These are phyloP conservation scores for Pistacia integerrima DNA, from an alignment of 345 rosid genomes.

Conservation along the genomic window DNA sequence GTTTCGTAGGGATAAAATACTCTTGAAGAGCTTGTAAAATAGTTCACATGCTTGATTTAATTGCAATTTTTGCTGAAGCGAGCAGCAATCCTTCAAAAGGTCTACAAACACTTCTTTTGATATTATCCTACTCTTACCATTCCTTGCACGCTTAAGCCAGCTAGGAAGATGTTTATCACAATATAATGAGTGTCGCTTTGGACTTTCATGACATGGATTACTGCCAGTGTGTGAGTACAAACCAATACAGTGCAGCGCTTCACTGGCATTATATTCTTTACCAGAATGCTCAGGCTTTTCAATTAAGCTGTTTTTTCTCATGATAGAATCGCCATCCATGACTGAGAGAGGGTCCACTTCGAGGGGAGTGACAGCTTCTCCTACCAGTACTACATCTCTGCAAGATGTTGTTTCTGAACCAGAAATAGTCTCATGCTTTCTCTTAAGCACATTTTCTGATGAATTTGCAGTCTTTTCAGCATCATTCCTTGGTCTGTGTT, in stretches of 20 bases:
- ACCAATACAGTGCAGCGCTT: slow-evolving; percentile 56
- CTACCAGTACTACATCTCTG: slow-evolving; percentile 50
- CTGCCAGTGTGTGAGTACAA: slow-evolving; percentile 46
- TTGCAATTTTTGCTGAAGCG: slow-evolving; percentile 63
- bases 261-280: slow-evolving; percentile 41
- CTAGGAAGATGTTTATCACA: slow-evolving; percentile 95
- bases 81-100: slow-evolving; percentile 62
- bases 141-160: slow-evolving; percentile 99
- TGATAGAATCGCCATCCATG: slow-evolving; percentile 37
- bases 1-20: slow-evolving; percentile 85
- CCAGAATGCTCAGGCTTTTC: slow-evolving; percentile 50
- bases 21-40: slow-evolving; percentile 91
- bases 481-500: slow-evolving; percentile 72
- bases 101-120: slow-evolving; percentile 89
- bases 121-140: slow-evolving; percentile 94
- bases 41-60: slow-evolving; percentile 96
- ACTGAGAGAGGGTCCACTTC: slow-evolving; percentile 47
- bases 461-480: slow-evolving; percentile 25
- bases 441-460: slow-evolving; percentile 42
- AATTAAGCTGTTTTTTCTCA: slow-evolving; percentile 33
- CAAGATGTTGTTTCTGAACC: slow-evolving; percentile 42
- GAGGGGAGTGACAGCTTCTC: slow-evolving; percentile 48
- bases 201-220: slow-evolving; percentile 61
- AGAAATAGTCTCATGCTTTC: slow-evolving; percentile 49
- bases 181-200: slow-evolving; percentile 74